Percentiles rank a stretch among this genome's conserved stretches.
phyloP scores from a whole-genome alignment of 441 rosid species.

The Erodium moschatum region DNA sequence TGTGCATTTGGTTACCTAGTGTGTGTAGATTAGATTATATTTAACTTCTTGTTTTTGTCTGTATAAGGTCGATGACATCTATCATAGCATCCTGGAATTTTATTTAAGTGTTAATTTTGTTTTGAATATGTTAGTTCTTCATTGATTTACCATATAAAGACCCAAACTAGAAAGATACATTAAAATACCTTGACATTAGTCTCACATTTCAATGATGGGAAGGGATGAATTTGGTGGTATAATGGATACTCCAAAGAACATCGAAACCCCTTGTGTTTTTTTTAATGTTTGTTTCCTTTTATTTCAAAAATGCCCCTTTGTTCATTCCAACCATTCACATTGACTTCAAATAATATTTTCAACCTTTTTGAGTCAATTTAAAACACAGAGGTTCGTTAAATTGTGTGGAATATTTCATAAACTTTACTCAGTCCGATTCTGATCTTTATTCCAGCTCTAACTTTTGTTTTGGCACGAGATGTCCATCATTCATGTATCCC shows the following conservation, averaged over 20 bases:
- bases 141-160: not conserved
- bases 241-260: not conserved
- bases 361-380: not conserved
- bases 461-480: not conserved
- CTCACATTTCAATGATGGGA: not conserved
- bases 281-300: not conserved
- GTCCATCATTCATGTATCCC: not conserved
- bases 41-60: too few relatives aligned
- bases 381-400: not conserved
- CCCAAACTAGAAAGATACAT: not conserved
- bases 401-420: not conserved
- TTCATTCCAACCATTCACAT: not conserved
- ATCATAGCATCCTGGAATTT: too few relatives aligned
- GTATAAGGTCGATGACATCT: too few relatives aligned
- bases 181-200: not conserved
- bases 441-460: not conserved
- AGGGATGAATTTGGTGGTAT: not conserved
- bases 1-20: too few relatives aligned
- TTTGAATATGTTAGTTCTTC: not conserved
- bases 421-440: too few relatives aligned
- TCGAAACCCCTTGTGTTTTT: not conserved
- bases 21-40: too few relatives aligned
- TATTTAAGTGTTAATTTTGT: not conserved
- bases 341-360: not conserved
- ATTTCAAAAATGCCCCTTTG: not conserved